A percentile compares a stretch with the other conserved stretches of the same genome.
Evolutionary conservation across 1,284 basidiomycete genomes (phyloP).

Genomic region (Microbotryum lychnidis-dioicae): DNA sequence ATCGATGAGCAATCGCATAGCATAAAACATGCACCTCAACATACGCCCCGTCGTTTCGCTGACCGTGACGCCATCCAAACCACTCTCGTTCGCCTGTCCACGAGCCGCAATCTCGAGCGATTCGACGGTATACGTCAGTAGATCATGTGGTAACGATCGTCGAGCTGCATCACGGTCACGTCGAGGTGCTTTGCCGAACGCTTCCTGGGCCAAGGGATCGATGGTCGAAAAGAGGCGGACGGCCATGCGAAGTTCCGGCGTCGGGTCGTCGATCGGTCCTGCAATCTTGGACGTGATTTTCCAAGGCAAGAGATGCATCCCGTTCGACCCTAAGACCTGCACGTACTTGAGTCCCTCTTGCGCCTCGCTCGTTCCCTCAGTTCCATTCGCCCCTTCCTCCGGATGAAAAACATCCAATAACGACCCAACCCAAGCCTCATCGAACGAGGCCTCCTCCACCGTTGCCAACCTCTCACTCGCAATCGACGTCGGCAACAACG

Average conservation of each 20-base stretch:
- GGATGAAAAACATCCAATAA: too few relatives aligned
- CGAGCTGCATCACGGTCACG: too few relatives aligned
- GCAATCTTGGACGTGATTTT: constrained; percentile 9
- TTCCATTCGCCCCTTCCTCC: too few relatives aligned
- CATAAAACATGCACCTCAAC: constrained; percentile 64
- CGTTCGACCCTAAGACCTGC: neutral
- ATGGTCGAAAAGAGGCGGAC: constrained; percentile 20
- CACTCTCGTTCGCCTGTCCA: constrained; percentile 51
- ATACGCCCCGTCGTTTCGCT: constrained; percentile 68
- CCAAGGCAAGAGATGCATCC: constrained; percentile 23
- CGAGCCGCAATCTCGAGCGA: constrained; percentile 73
- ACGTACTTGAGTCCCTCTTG: neutral
- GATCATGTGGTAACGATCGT: constrained; percentile 71
- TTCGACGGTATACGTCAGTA: constrained; percentile 79
- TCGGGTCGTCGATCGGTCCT: constrained; percentile 7
- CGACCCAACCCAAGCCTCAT: constrained; percentile 31
- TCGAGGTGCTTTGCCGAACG: constrained; percentile 40
- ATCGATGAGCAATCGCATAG: constrained; percentile 54
- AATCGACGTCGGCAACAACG: constrained; percentile 66
- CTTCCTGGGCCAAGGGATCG: constrained; percentile 16
- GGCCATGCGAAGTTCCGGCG: constrained; percentile 24
- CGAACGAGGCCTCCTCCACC: constrained; percentile 10
- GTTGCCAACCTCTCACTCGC: constrained; percentile 1
- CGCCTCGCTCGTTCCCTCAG: neutral
- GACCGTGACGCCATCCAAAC: constrained; percentile 49